Conservation (phyloP, 2,329 filamentous ascomycete species). For the Epichloe hybrida region DNA sequence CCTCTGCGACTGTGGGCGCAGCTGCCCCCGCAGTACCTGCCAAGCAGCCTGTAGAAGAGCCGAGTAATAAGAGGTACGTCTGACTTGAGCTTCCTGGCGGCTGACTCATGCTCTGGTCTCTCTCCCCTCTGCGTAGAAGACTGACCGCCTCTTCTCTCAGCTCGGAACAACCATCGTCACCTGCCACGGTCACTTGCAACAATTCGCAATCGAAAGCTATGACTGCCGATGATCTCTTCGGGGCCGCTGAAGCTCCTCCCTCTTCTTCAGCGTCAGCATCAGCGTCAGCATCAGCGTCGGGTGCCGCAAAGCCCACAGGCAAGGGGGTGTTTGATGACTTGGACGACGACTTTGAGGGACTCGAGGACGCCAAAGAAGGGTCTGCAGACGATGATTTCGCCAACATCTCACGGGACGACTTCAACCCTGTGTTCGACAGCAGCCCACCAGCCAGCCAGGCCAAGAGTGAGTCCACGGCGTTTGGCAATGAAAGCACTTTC, state of each 20-base stretch:
- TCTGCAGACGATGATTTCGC: constrained; percentile 69
- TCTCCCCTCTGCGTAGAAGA: background rate
- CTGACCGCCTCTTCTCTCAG: constrained; percentile 6
- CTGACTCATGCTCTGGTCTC: too few relatives aligned
- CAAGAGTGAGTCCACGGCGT: constrained; percentile 39
- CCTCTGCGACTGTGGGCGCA: background rate
- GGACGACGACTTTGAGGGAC: constrained; percentile 67
- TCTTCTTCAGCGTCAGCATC: background rate
- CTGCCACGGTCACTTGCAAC: constrained; percentile 17
- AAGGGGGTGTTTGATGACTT: constrained; percentile 59
- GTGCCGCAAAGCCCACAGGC: constrained; percentile 17
- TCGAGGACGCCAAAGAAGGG: constrained; percentile 74
- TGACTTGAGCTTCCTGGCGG: background rate
- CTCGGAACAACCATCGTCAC: constrained; percentile 18
- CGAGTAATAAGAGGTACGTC: constrained; percentile 14
- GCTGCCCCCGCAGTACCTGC: constrained; percentile 11
- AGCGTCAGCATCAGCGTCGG: background rate
- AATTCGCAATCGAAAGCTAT: constrained; percentile 17
- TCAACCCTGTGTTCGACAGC: constrained; percentile 72
- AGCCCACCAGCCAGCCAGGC: constrained; percentile 40
- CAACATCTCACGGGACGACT: constrained; percentile 62
- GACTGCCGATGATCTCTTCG: constrained; percentile 29
- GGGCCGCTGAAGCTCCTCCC: constrained; percentile 12
- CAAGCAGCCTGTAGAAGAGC: constrained; percentile 13
- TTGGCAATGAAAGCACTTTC: constrained; percentile 43